A percentile compares a stretch with the other conserved stretches of the same genome.
phyloP scores from a whole-genome alignment of 352 stramenopile genomes.

The Phytopythium mirpurense region DNA sequence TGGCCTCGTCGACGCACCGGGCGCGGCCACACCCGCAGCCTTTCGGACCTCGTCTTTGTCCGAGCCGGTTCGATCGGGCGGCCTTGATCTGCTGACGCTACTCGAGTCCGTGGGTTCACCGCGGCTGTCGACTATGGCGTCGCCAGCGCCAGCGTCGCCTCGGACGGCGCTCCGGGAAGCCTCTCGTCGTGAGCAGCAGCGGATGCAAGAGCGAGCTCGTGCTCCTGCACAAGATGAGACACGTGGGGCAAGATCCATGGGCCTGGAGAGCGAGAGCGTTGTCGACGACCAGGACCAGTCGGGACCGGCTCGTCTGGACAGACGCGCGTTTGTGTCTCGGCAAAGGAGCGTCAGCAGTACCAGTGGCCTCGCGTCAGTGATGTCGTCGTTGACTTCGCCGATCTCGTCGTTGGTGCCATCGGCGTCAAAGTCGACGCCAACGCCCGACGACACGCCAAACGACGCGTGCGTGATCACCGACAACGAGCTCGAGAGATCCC shows the following conservation, averaged over 20 bases:
- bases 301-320: no score
- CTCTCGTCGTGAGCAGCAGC: not conserved
- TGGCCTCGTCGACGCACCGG: no score
- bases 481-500: no score
- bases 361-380: not conserved
- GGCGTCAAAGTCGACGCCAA: not conserved
- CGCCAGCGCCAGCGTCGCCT: not conserved
- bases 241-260: no score
- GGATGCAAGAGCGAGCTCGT: no score
- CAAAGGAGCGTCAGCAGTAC: not conserved
- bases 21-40: no score
- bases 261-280: no score
- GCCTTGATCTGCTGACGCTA: not conserved
- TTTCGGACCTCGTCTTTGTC: no score
- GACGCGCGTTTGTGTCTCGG: no score
- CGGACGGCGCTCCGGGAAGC: not conserved
- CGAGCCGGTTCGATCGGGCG: not conserved
- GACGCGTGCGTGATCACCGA: no score
- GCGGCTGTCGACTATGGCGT: not conserved
- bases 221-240: no score
- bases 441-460: not conserved
- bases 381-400: not conserved
- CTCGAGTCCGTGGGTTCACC: slow-evolving; percentile 1
- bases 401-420: not conserved
- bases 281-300: no score